Evolutionary conservation across 129 eudicot genomes (phyloP), one percentile per base, ranked within the genome.

Genomic region (Tanacetum coccineum): DNA sequence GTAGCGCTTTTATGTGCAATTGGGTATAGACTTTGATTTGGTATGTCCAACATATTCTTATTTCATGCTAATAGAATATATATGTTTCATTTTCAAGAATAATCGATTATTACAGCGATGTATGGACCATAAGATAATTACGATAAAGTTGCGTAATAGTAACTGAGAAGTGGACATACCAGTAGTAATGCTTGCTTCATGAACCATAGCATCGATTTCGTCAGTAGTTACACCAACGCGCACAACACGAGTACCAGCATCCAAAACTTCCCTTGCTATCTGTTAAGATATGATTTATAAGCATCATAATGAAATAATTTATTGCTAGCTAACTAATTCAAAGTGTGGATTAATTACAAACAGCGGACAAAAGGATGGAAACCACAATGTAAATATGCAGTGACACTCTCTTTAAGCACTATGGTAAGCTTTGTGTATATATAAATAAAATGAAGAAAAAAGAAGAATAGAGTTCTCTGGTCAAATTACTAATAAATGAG

Each of bases 341-440:
- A 30, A 36, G 36, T 20, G 19, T n/a, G n/a, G n/a, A n/a, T n/a
- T n/a, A n/a, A n/a, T n/a, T n/a, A 59, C 42, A 54, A 9, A 17
- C 17, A 19, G 54, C 12, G 59, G 30, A 54, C 3, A 54, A 17
- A 13, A 53, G 22, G 22, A 53, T 53, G 28, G 22, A 7, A 59
- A 60, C 13, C 13, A 32, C 25, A 28, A 26, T 49, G 39, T 25
- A 65, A 66, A 3, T 22, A 13, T 15, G 40, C n/a, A 66, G 49
- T 0, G 28, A 13, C n/a, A n/a, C 25, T 7, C 59, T 66, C 14
- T 6, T n/a, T 21, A 48, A 48, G 58, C 70, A 26, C 47, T 26
- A 20, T 49, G 22, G 36, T 63, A 65, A 20, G 55, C 73, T 71
- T 32, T 59, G 69, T 62, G n/a, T n/a, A n/a, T n/a, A 32, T 36